These are phyloP conservation scores for Euryodendron excelsum DNA, from an alignment of 148 eudicot species.

Conservation along the genomic window DNA sequence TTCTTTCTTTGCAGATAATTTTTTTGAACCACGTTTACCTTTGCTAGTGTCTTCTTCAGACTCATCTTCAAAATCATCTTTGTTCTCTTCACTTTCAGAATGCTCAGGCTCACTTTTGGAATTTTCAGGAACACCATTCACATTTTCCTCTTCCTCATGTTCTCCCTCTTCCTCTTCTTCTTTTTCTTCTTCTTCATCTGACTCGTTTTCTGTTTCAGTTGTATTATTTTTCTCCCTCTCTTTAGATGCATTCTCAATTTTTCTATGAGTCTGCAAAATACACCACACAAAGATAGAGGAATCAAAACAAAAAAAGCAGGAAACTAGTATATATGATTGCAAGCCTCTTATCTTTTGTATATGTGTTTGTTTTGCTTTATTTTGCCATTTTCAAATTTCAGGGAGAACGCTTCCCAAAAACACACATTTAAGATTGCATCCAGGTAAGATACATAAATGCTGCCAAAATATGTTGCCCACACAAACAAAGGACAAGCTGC, in stretches of 20 bases:
- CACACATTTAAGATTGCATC: background rate
- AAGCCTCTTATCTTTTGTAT: background rate
- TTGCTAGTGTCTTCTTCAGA: conserved; percentile 50
- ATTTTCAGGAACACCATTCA: conserved; percentile 45
- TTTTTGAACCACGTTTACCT: conserved; percentile 45
- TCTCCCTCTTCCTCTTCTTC: conserved; percentile 37
- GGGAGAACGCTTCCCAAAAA: background rate
- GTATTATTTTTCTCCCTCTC: conserved; percentile 38
- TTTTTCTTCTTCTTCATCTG: conserved; percentile 32
- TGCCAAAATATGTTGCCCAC: background rate
- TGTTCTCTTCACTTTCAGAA: conserved; percentile 40
- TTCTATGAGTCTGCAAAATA: conserved; percentile 46
- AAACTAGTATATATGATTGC: background rate
- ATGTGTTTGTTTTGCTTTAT: background rate
- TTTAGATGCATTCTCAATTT: conserved; percentile 34
- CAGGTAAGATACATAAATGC: background rate
- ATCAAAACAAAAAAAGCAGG: background rate
- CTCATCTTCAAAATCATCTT: conserved; percentile 36
- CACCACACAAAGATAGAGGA: background rate
- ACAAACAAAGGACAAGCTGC: background rate
- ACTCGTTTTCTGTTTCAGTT: conserved; percentile 56
- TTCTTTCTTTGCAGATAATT: conserved; percentile 42
- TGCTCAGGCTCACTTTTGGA: conserved; percentile 62
- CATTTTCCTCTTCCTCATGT: conserved; percentile 44
- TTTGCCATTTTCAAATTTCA: background rate